Evolutionary conservation across 2,329 filamentous ascomycete species (phyloP).

Genomic region (Xylariaceae sp.): DNA sequence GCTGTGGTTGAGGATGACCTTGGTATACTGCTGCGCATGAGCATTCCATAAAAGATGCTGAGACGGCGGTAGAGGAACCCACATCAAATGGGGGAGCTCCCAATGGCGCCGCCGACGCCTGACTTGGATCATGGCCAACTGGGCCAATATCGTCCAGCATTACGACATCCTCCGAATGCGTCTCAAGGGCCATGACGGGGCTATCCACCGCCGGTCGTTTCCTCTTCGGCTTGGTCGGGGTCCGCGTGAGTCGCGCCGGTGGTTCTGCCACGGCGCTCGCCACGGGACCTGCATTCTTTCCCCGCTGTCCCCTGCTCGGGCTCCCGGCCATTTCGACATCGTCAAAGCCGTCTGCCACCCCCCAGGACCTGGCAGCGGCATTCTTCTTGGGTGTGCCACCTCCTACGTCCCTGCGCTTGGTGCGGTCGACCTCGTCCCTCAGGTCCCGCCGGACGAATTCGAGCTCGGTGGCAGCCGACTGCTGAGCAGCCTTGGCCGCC

Average conservation of each 20-base stretch:
- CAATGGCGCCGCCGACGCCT: too few relatives aligned
- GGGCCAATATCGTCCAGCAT: slow-evolving; percentile 26
- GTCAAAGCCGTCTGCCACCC: slow-evolving; percentile 70
- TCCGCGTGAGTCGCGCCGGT: slow-evolving; percentile 26
- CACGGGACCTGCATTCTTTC: slow-evolving; percentile 34
- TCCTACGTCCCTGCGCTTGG: slow-evolving; percentile 40
- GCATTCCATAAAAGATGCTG: neutral
- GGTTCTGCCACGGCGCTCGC: slow-evolving; percentile 39
- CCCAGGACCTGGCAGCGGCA: slow-evolving; percentile 43
- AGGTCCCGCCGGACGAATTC: slow-evolving; percentile 68
- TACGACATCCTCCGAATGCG: slow-evolving; percentile 32
- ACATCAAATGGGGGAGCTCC: too few relatives aligned
- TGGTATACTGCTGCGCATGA: slow-evolving; percentile 48
- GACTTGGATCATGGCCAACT: neutral
- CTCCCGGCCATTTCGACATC: slow-evolving; percentile 51
- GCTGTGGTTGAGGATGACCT: slow-evolving; percentile 57
- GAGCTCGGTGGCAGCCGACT: slow-evolving; percentile 59
- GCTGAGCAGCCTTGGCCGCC: slow-evolving; percentile 55
- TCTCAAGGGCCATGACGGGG: slow-evolving; percentile 55
- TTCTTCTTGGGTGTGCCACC: slow-evolving; percentile 53
- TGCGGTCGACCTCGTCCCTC: slow-evolving; percentile 46
- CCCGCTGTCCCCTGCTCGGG: slow-evolving; percentile 42
- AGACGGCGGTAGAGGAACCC: too few relatives aligned
- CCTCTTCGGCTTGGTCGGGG: slow-evolving; percentile 62
- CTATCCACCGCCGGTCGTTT: slow-evolving; percentile 61